Base-by-base conservation (phyloP, 73 alveolate genomes). In the Stentor coeruleus region DNA sequence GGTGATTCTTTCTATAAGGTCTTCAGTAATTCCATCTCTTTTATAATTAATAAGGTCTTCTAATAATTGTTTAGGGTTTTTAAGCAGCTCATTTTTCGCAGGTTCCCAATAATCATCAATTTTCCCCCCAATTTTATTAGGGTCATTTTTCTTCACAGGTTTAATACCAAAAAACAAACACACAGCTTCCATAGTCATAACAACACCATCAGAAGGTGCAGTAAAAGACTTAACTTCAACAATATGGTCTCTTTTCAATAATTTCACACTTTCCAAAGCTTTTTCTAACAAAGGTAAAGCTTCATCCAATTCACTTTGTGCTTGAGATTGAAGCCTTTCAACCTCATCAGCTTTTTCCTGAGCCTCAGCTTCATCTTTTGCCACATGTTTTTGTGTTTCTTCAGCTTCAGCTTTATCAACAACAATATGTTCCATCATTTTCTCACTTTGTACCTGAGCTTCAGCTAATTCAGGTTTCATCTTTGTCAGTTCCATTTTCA, bases 201-300 rank as follows among this genome's bases (percentile, higher is more conserved):
- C 96, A 85, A 96, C 99, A 0, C 98, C 96, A 35, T 93, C 86
- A 14, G 99, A 95, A 35, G 99, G 99, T n/a, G 91, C 86, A 15
- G 88, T 91, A 42, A 92, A 84, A 39, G 93, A 40, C 31, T 93
- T 91, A 74, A 95, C 89, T 82, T 90, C 99, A 28, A 92, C 94
- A 87, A 97, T 92, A 86, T 96, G 98, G 58, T 96, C 98, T 20
- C 91, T 83, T 82, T 93, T 91, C 35, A 97, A 94, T 85, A 91
- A 91, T 77, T 94, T 88, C 30, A 97, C 91, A 42, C 94, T 92
- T 86, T 89, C 90, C 15, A 91, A 80, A 0, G 99, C 99, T 85
- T 93, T 93, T 73, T 93, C 98, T 3, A 95, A 93, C 6, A 91
- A 85, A 15, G 99, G 98, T 77, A 91, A 81, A 39, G 98, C 99